Percentiles rank a stretch among this genome's conserved stretches.
phyloP scores from a whole-genome alignment of 2,329 filamentous ascomycete species.

The Cercospora sesami region DNA sequence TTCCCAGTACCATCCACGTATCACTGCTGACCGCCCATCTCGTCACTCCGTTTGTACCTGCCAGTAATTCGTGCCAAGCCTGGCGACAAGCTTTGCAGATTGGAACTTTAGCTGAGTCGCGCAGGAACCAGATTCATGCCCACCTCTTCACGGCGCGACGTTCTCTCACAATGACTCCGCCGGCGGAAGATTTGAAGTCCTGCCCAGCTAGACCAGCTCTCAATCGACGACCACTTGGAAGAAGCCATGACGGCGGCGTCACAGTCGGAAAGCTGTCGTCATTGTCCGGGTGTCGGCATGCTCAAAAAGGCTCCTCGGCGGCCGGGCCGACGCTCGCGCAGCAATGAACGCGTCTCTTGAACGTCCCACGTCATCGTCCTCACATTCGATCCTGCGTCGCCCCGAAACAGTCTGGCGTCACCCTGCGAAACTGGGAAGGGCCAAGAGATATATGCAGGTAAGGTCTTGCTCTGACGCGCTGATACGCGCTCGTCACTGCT shows the following conservation, averaged over 20 bases:
- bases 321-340: neutral
- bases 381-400: neutral
- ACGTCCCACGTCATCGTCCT: neutral
- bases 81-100: neutral
- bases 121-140: neutral
- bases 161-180: neutral
- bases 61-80: neutral
- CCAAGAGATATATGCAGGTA: conserved; percentile 4
- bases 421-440: neutral
- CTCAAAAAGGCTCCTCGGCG: neutral
- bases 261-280: neutral
- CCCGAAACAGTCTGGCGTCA: conserved; percentile 7
- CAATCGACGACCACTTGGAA: neutral
- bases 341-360: neutral
- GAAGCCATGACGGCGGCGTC: neutral
- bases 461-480: neutral
- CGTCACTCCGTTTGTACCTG: neutral
- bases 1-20: neutral
- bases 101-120: neutral
- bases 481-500: neutral
- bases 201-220: no score
- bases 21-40: neutral
- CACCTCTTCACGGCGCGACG: neutral
- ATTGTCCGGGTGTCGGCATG: neutral
- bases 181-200: neutral